Conservation (phyloP, 192 early-diverging fungal species). For the Coemansia sp. region DNA sequence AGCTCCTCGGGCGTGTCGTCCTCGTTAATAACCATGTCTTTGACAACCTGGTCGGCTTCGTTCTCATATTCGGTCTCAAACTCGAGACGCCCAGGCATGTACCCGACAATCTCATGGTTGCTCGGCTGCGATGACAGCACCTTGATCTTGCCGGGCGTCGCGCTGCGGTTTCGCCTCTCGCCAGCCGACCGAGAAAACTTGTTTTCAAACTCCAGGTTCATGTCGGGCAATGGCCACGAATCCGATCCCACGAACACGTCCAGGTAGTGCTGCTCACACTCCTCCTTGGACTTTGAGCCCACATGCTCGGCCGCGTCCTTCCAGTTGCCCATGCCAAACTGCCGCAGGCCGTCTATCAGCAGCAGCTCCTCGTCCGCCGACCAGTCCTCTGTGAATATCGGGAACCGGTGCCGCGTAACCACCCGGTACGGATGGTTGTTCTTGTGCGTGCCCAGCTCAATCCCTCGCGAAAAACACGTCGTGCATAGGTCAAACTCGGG, state of each 20-base stretch:
- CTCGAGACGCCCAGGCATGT: conserved; percentile 94
- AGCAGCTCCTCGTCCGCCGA: conserved; percentile 94
- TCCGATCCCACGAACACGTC: conserved; percentile 74
- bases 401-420: conserved; percentile 67
- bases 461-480: conserved; percentile 85
- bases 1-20: conserved; percentile 83
- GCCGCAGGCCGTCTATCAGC: conserved; percentile 86
- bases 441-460: conserved; percentile 76
- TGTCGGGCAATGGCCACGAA: conserved; percentile 82
- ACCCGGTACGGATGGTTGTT: conserved; percentile 88
- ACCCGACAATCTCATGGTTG: conserved; percentile 96
- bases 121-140: conserved; percentile 81
- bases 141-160: conserved; percentile 48
- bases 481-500: conserved; percentile 94
- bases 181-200: conserved; percentile 12
- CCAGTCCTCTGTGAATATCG: conserved; percentile 90
- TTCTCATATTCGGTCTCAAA: conserved; percentile 97
- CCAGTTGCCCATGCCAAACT: conserved; percentile 97
- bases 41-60: conserved; percentile 91
- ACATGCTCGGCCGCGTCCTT: conserved; percentile 91
- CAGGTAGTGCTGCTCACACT: conserved; percentile 89
- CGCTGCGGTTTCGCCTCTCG: conserved; percentile 16
- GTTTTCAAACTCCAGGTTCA: conserved; percentile 66
- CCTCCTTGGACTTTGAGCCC: conserved; percentile 83
- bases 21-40: conserved; percentile 91